Percentiles rank a stretch among this genome's conserved stretches.
phyloP scores from a whole-genome alignment of 2,329 filamentous ascomycete species.

The Diaporthe sp. region DNA sequence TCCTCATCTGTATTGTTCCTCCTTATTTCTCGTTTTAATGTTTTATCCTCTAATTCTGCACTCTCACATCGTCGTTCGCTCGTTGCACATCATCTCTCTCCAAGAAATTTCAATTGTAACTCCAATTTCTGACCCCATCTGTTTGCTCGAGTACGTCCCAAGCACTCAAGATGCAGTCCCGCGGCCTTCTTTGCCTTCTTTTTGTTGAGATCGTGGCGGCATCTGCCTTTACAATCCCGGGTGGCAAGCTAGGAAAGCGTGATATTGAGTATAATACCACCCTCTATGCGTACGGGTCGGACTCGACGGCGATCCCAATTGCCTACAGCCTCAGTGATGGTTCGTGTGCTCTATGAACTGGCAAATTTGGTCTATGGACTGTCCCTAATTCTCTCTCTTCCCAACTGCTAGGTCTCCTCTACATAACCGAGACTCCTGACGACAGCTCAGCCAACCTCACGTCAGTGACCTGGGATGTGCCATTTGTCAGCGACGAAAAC shows the following conservation, averaged over 20 bases:
- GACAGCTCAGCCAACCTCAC: slow-evolving; percentile 13
- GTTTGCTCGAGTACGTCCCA: background rate
- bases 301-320: background rate
- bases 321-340: background rate
- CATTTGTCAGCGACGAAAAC: slow-evolving; percentile 42
- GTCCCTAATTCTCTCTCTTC: background rate
- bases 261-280: slow-evolving; percentile 15
- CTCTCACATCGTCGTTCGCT: background rate
- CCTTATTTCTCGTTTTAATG: background rate
- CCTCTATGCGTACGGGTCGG: background rate
- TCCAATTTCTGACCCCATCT: background rate
- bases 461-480: slow-evolving; percentile 12
- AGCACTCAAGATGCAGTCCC: background rate
- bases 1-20: background rate
- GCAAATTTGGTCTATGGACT: background rate
- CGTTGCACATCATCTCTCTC: background rate
- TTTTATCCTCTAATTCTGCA: background rate
- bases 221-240: background rate
- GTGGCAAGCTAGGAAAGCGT: background rate
- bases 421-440: slow-evolving; percentile 24
- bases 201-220: background rate
- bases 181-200: background rate
- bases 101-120: background rate
- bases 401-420: background rate
- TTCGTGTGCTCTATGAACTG: background rate